Evolutionary conservation across 1,284 basidiomycete genomes (phyloP).

Genomic region (Tausonia pullulans): DNA sequence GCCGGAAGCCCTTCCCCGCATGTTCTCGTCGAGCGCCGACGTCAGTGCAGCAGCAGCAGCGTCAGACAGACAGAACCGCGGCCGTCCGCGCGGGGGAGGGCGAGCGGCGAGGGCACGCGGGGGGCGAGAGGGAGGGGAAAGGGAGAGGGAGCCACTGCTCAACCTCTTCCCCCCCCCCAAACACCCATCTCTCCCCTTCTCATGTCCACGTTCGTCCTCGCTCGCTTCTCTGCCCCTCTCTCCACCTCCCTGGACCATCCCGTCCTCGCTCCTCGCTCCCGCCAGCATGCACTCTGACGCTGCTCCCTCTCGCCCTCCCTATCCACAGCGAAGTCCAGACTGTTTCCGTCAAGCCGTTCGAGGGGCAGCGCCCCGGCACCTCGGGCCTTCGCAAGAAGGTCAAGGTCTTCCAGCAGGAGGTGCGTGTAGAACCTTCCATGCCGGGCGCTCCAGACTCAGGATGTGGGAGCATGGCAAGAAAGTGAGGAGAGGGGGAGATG

Average conservation of each 20-base stretch:
- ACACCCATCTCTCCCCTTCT: too few relatives aligned
- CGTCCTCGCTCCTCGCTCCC: too few relatives aligned
- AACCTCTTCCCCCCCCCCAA: too few relatives aligned
- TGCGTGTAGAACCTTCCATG: conserved; percentile 28
- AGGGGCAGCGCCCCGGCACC: conserved; percentile 89
- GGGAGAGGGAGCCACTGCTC: too few relatives aligned
- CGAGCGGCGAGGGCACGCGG: conserved; percentile 19
- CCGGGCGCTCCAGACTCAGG: too few relatives aligned
- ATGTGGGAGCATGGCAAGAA: too few relatives aligned
- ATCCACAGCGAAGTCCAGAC: conserved; percentile 3
- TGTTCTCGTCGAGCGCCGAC: conserved; percentile 8
- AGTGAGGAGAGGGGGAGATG: too few relatives aligned
- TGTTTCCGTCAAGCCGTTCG: conserved; percentile 47
- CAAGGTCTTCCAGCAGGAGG: conserved; percentile 82
- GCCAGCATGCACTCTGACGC: too few relatives aligned
- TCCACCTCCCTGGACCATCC: too few relatives aligned
- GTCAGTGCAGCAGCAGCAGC: background rate
- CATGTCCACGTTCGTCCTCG: too few relatives aligned
- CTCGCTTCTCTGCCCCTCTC: too few relatives aligned
- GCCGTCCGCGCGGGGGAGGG: background rate
- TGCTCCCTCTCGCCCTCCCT: background rate
- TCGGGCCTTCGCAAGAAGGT: conserved; percentile 92
- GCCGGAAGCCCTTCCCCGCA: too few relatives aligned
- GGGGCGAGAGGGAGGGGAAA: conserved; percentile 1
- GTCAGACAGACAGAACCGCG: background rate